Percentiles rank a stretch among this genome's conserved stretches.
phyloP scores from a whole-genome alignment of 1,284 basidiomycete species.

The Ceratobasidium sp. region DNA sequence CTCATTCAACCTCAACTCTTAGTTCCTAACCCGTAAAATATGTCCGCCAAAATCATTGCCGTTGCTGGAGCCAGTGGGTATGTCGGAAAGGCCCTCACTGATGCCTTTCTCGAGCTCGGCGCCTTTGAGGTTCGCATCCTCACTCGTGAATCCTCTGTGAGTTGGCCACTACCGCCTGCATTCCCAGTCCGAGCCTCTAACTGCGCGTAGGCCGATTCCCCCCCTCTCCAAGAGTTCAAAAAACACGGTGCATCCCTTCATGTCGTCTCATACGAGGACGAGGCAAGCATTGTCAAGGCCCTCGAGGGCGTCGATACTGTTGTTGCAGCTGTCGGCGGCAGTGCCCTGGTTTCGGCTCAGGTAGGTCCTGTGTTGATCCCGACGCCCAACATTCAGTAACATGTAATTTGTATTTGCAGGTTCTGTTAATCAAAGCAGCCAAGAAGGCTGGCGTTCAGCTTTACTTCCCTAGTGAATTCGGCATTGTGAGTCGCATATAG shows the following conservation, averaged over 20 bases:
- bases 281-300: conserved; percentile 28
- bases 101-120: conserved; percentile 1
- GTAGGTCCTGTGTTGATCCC: not conserved
- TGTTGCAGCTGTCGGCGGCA: conserved; percentile 2
- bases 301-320: conserved; percentile 37
- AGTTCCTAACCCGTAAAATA: not conserved
- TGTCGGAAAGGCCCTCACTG: conserved; percentile 28
- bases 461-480: conserved; percentile 39
- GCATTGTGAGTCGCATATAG: conserved; percentile 18
- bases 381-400: not conserved
- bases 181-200: not conserved
- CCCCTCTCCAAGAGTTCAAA: conserved; percentile 28
- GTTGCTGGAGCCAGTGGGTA: conserved; percentile 30
- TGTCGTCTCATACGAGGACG: conserved; percentile 27
- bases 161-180: not conserved
- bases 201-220: not conserved
- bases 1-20: not conserved
- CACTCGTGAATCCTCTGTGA: conserved; percentile 27
- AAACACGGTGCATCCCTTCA: conserved; percentile 15
- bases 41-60: conserved; percentile 33
- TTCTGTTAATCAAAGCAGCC: conserved; percentile 32
- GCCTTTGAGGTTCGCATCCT: conserved; percentile 31
- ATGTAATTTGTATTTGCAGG: not conserved
- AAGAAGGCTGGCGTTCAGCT: conserved; percentile 30
- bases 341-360: conserved; percentile 17